Evolutionary conservation across 1,284 basidiomycete species (phyloP), one percentile per base, ranked within the genome.

Genomic region (Fomitiporia mediterranea): DNA sequence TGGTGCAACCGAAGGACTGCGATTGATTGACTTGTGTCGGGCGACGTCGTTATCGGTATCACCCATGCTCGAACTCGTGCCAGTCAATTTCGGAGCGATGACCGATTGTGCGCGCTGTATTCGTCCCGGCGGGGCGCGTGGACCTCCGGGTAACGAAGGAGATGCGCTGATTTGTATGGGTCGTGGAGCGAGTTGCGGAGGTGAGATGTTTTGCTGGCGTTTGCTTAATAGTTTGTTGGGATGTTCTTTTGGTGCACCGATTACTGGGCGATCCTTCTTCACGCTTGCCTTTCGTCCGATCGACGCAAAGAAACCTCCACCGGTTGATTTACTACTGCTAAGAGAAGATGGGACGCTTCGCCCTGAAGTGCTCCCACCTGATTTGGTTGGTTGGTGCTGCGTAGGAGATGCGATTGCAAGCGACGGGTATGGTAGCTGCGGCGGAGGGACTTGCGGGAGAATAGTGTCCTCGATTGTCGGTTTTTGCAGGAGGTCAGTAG

Each of bases 351-450:
- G 49, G 8, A 53, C 30, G 28, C 50, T 48, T 13, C 55, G 58
- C 28, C 48, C 34, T 17, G 59, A 55, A 13, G 47, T 23, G 43
- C 51, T 35, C 21, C 39, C 38, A 17, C 57, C 56, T 13, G 55
- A 28, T 13, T 50, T 48, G 9, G 63, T 53, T 15, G 66, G 61
- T 42, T 63, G 52, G 32, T 66, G 57, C 46, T 60, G 37, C 52
- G 51, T 25, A 51, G 64, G 11, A 64, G 66, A 37, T 63, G 64
- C 60, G 63, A 65, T 19, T 3, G 74, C 79, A 25, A 88, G 71
- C 23, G 80, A 77, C 2, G 86, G 85, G 66, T 94, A 95, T 1
- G 92, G 92, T 28, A 95, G 76, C 28, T 73, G 69, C 0, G 82
- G 69, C 1, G 89, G 86, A 0, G 82, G 81, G 17, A 76, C 71